Evolutionary conservation across 2,329 filamentous ascomycete genomes (phyloP), one percentile per base, ranked within the genome.

Genomic region (Monosporascus sp.): DNA sequence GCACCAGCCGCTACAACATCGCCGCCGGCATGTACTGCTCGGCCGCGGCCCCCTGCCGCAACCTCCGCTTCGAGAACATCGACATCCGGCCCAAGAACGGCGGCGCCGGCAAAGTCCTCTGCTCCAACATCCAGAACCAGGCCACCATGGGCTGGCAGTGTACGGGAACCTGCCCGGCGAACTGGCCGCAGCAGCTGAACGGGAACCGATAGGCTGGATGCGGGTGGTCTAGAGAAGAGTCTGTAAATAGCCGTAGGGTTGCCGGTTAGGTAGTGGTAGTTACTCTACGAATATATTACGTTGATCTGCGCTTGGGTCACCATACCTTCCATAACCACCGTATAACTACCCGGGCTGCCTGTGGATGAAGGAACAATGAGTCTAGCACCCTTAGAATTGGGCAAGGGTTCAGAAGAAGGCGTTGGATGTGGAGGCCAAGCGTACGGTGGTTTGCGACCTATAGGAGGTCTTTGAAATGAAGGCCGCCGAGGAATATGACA

Each of bases 1-100:
- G 76, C 6, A 79, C 76, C 3, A 73, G 70, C 53, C 64, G 72
- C 35, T 78, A 77, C 56, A 78, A 79, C 58, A 70, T 78, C 22
- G 76, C 71, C 2, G 70, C 70, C 6, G 75, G 71, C 5, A 75
- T 78, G 45, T 74, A 78, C 61, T 76, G 73, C 61, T 69, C 68
- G 14, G 62, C 67, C 11, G 58, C 63, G 2, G 68, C 68, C 37
- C 76, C 75, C 17, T 79, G 76, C 58, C 70, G 70, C 18, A 69
- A 69, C 5, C 67, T 79, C 45, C 68, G 65, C 39, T 78, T 79
- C 58, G 69, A 73, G 52, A 65, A 72, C 51, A 70, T 79, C 27
- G 63, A 77, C 51, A 75, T 79, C 62, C 70, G 68, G 49, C 70
- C 71, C 20, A 65, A 70, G 37, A 70, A 71, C 37, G 71, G 73